A percentile compares a stretch with the other conserved stretches of the same genome.
phyloP scores from a whole-genome alignment of 1,139 yeast species.

The Saccharomyces hybrid region DNA sequence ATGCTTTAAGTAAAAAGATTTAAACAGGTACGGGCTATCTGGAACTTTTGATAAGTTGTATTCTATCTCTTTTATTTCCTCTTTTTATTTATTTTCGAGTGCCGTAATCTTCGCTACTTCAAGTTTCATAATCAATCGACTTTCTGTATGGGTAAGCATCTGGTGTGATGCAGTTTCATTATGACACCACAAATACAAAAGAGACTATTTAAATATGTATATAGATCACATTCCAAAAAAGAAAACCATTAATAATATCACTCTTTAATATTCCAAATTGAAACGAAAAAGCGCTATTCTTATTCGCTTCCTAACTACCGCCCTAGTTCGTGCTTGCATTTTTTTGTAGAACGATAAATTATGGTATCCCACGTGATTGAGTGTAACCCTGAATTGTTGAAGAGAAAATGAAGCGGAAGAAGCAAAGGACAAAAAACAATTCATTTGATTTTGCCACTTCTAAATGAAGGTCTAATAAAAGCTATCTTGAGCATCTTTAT shows the following conservation, averaged over 20 bases:
- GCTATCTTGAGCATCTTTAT: background rate
- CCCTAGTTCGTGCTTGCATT: background rate
- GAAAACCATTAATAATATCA: background rate
- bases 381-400: background rate
- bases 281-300: background rate
- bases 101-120: background rate
- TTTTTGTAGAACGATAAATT: background rate
- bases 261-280: background rate
- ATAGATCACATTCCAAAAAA: background rate
- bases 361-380: background rate
- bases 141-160: background rate
- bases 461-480: background rate
- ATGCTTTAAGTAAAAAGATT: background rate
- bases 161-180: background rate
- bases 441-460: background rate
- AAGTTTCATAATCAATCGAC: background rate
- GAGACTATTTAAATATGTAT: background rate
- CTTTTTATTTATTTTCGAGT: background rate
- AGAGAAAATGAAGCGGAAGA: background rate
- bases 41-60: background rate
- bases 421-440: background rate
- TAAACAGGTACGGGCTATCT: background rate
- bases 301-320: background rate
- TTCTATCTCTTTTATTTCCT: background rate
- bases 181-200: background rate